These are phyloP conservation scores for Lithospermum erythrorhizon DNA, from an alignment of 257 asterid genomes.

Conservation along the genomic window DNA sequence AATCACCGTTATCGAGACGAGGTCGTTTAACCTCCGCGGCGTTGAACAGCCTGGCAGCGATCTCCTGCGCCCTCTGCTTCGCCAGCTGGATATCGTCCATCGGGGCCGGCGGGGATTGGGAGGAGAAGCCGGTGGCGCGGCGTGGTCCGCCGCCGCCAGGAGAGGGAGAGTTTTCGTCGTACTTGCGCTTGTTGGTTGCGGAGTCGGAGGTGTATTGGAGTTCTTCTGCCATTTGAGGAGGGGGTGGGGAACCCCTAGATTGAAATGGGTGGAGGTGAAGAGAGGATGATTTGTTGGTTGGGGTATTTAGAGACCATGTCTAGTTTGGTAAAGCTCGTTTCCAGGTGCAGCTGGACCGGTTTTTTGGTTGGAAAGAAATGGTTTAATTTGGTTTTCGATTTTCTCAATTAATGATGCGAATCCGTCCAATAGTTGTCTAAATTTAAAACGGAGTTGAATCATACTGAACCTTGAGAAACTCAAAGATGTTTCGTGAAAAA, in stretches of 20 bases:
- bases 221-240: slow-evolving; percentile 53
- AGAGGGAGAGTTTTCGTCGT: slow-evolving; percentile 43
- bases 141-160: slow-evolving; percentile 22
- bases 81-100: slow-evolving; percentile 16
- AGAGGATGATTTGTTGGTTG: background rate
- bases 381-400: too few species aligned
- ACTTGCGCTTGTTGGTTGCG: slow-evolving; percentile 41
- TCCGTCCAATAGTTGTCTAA: too few species aligned
- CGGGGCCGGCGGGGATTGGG: slow-evolving; percentile 33
- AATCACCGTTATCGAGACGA: slow-evolving; percentile 8
- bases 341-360: too few species aligned
- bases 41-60: slow-evolving; percentile 10
- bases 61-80: slow-evolving; percentile 19
- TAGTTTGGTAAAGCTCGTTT: too few species aligned
- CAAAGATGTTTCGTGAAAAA: too few species aligned
- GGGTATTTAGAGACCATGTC: background rate
- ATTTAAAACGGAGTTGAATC: too few species aligned
- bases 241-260: slow-evolving; percentile 14
- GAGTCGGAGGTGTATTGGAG: slow-evolving; percentile 34
- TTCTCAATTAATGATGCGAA: too few species aligned
- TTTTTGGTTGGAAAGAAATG: too few species aligned
- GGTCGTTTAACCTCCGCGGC: slow-evolving; percentile 6
- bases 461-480: too few species aligned
- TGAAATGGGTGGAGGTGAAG: background rate
- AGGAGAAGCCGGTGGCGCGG: slow-evolving; percentile 76